A percentile compares a stretch with the other conserved stretches of the same genome.
These are phyloP conservation scores for Trichoderma sp. DNA, from an alignment of 2,329 filamentous ascomycete genomes.

Conservation along the genomic window DNA sequence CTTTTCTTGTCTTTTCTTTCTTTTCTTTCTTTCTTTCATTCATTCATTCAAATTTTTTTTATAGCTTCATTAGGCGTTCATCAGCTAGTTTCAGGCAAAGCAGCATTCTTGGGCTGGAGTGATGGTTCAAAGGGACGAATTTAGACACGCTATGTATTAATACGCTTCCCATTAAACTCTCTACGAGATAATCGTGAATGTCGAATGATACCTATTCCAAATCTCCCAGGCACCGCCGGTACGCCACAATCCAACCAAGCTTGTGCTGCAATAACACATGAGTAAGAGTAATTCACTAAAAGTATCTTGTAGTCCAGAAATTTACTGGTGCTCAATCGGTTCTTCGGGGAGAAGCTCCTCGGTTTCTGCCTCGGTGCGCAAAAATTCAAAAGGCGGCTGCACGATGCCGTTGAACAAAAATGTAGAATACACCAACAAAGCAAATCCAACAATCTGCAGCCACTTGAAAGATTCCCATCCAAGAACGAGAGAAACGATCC, in stretches of 20 bases:
- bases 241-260: not conserved
- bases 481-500: constrained; percentile 87
- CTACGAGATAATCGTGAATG: not conserved
- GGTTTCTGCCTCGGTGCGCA: constrained; percentile 53
- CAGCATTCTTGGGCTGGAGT: not conserved
- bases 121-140: not conserved
- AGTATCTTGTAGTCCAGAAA: not conserved
- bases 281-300: not conserved
- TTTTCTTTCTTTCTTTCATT: not conserved
- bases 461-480: constrained; percentile 98
- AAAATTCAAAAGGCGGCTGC: constrained; percentile 71
- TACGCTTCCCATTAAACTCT: not conserved
- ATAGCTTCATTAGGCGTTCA: constrained; percentile 2
- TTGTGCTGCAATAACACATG: not conserved
- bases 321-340: constrained; percentile 67
- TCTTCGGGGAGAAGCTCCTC: constrained; percentile 74
- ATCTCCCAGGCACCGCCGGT: not conserved
- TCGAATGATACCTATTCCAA: not conserved
- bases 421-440: constrained; percentile 87
- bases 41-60: no score
- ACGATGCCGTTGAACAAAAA: constrained; percentile 95
- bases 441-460: constrained; percentile 89
- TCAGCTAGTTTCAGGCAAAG: not conserved
- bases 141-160: not conserved
- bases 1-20: not conserved